Evolutionary conservation across 1,284 basidiomycete species (phyloP).

Genomic region (Volvariella surrecta): DNA sequence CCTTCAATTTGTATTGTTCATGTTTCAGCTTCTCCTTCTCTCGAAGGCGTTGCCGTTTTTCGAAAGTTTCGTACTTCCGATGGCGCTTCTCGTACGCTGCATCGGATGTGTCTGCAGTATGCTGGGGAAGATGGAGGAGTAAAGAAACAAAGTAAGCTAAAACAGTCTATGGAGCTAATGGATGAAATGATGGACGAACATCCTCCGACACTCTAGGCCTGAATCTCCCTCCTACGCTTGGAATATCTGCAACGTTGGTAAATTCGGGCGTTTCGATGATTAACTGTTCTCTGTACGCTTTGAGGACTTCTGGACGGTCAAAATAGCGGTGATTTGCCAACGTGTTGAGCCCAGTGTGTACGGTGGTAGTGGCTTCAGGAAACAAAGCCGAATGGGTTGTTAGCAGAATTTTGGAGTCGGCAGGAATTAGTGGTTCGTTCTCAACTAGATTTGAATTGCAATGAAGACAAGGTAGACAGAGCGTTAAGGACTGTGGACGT

Average conservation of each 20-base stretch:
- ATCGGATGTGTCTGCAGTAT: constrained; percentile 71
- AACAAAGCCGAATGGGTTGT: constrained; percentile 55
- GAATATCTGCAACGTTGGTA: constrained; percentile 45
- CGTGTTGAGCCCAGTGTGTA: constrained; percentile 40
- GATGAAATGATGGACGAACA: constrained; percentile 36
- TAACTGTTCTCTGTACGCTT: constrained; percentile 56
- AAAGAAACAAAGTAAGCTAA: constrained; percentile 4
- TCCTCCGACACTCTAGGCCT: constrained; percentile 59
- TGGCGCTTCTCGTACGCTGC: constrained; percentile 80
- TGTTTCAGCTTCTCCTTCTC: constrained; percentile 89
- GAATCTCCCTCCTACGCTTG: constrained; percentile 55
- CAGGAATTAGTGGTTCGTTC: constrained; percentile 60
- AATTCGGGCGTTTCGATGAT: constrained; percentile 70
- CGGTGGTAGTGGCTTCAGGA: constrained; percentile 27
- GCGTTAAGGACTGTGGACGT: constrained; percentile 25
- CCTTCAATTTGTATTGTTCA: constrained; percentile 85
- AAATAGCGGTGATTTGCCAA: constrained; percentile 66
- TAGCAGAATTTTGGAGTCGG: constrained; percentile 54
- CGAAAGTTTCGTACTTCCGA: constrained; percentile 79
- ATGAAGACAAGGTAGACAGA: constrained; percentile 7
- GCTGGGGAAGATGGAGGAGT: constrained; percentile 24
- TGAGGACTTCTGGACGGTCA: constrained; percentile 66
- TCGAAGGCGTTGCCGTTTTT: constrained; percentile 76
- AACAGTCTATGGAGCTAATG: constrained; percentile 2
- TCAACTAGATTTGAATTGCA: constrained; percentile 41